Percentiles rank a stretch among this genome's conserved stretches.
Evolutionary conservation across 345 rosid genomes (phyloP).

Genomic region (Excoecaria cochinchinensis): DNA sequence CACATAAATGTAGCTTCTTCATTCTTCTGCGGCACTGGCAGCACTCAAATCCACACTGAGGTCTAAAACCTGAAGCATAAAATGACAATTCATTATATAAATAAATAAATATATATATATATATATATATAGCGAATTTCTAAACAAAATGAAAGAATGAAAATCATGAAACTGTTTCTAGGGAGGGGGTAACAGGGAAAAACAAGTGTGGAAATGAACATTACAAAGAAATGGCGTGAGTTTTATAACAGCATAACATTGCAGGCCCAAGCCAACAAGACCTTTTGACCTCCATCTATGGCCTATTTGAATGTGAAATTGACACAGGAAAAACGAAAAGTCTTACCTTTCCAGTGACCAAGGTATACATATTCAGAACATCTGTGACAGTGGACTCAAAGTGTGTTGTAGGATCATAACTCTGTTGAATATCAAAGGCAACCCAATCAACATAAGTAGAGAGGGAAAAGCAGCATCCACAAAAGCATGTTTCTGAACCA

Average conservation of each 20-base stretch:
- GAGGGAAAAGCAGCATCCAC: neutral
- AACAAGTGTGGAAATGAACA: too few species aligned
- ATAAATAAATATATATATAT: neutral
- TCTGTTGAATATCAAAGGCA: conserved; percentile 48
- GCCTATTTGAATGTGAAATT: neutral
- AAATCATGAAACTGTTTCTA: neutral
- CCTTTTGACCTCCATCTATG: too few species aligned
- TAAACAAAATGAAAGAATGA: neutral
- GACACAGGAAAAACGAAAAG: neutral
- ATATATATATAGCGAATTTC: too few species aligned
- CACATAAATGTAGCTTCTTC: conserved; percentile 23
- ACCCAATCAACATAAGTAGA: conserved; percentile 7
- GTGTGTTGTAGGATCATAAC: conserved; percentile 97
- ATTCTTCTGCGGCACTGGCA: conserved; percentile 90
- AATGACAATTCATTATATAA: neutral
- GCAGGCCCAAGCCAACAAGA: too few species aligned
- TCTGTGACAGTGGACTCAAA: conserved; percentile 87
- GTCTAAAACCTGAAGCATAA: conserved; percentile 64
- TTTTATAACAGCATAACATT: too few species aligned
- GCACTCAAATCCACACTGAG: conserved; percentile 87
- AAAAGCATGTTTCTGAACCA: neutral
- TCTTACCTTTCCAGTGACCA: conserved; percentile 94
- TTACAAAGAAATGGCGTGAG: too few species aligned
- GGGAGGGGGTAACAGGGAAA: too few species aligned
- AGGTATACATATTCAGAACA: conserved; percentile 84